Evolutionary conservation across 495 filamentous ascomycete species (phyloP).

Genomic region (Margaritispora aquatica): DNA sequence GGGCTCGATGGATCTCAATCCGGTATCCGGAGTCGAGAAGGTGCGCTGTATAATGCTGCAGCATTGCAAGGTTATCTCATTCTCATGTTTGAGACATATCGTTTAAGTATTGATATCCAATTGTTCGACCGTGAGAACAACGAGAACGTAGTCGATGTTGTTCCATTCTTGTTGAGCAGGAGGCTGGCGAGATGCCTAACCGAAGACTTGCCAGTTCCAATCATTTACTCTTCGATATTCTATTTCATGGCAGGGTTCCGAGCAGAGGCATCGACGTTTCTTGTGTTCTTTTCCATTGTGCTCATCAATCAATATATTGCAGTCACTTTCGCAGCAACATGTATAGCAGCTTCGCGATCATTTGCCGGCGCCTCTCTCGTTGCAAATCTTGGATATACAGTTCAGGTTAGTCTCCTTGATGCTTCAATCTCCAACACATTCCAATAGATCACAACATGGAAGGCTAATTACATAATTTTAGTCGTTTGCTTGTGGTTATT

Average conservation of each 20-base stretch:
- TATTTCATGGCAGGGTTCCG: slow-evolving; percentile 76
- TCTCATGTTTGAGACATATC: slow-evolving; percentile 65
- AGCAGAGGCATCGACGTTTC: slow-evolving; percentile 50
- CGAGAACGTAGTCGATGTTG: slow-evolving; percentile 62
- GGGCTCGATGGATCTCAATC: slow-evolving; percentile 50
- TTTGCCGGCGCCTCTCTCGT: slow-evolving; percentile 59
- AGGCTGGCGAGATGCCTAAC: slow-evolving; percentile 56
- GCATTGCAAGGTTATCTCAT: slow-evolving; percentile 69
- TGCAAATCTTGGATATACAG: slow-evolving; percentile 61
- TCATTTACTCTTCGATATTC: slow-evolving; percentile 59
- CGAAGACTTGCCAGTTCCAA: slow-evolving; percentile 63
- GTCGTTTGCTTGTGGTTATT: slow-evolving; percentile 59
- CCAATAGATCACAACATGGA: no score
- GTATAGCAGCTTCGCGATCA: slow-evolving; percentile 51
- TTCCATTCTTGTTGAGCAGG: slow-evolving; percentile 58
- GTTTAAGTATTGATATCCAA: slow-evolving; percentile 62
- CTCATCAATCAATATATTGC: slow-evolving; percentile 62
- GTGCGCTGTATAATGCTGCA: slow-evolving; percentile 59
- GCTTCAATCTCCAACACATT: no score
- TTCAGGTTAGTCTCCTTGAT: slow-evolving; percentile 62
- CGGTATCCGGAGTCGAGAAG: slow-evolving; percentile 61
- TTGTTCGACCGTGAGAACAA: slow-evolving; percentile 67
- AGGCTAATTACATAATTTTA: no score
- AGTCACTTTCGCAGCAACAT: slow-evolving; percentile 53
- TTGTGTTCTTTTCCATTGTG: slow-evolving; percentile 59